Evolutionary conservation across 192 early-diverging fungal genomes (phyloP).

Genomic region (Coemansia sp.): DNA sequence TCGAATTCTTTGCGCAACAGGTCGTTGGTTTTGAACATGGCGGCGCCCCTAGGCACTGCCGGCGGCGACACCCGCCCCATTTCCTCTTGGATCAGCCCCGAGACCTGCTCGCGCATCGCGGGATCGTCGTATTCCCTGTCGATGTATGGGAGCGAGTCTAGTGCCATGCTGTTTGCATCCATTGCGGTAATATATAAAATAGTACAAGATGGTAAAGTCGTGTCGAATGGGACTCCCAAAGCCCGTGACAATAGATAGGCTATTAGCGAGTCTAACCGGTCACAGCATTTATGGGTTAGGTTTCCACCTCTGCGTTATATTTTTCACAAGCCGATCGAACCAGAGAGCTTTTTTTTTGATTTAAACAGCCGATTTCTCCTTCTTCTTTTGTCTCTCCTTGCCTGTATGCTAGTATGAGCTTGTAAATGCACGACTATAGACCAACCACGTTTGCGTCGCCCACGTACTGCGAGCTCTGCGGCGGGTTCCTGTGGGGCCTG

Average conservation of each 20-base stretch:
- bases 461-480: slow-evolving; percentile 63
- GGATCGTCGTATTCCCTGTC: slow-evolving; percentile 50
- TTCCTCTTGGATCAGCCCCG: slow-evolving; percentile 33
- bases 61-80: slow-evolving; percentile 38
- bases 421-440: slow-evolving; percentile 58
- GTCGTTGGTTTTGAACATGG: slow-evolving; percentile 32
- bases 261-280: no score
- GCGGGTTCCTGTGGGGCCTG: slow-evolving; percentile 65
- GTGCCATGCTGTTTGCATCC: not conserved
- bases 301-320: not conserved
- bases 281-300: not conserved
- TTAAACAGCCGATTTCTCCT: not conserved
- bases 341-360: not conserved
- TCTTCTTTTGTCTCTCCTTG: slow-evolving; percentile 8
- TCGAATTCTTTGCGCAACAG: slow-evolving; percentile 45
- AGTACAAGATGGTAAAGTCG: no score
- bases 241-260: no score
- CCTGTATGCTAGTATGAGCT: not conserved
- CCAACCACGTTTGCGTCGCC: slow-evolving; percentile 52
- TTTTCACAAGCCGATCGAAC: no score
- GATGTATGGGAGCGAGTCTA: slow-evolving; percentile 44
- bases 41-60: slow-evolving; percentile 14
- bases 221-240: no score
- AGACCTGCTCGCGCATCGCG: slow-evolving; percentile 13
- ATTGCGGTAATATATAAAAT: not conserved